These are phyloP conservation scores for Acer campestre DNA, from an alignment of 345 rosid species.

Conservation along the genomic window DNA sequence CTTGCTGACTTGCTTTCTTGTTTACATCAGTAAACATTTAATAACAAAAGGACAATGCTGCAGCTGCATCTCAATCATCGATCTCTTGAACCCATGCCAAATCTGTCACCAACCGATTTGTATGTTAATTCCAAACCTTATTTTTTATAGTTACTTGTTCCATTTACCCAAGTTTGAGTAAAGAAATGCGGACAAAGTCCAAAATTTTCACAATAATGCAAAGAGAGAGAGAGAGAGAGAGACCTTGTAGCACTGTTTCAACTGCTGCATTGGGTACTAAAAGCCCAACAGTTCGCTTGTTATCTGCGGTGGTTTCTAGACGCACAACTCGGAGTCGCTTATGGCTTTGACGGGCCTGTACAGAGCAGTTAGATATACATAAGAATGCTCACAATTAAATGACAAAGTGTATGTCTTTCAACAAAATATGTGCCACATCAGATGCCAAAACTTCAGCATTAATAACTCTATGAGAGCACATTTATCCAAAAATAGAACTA, in stretches of 20 bases:
- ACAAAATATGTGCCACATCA: not conserved
- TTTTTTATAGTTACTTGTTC: not conserved
- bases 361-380: not conserved
- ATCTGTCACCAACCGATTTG: constrained; percentile 48
- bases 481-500: not conserved
- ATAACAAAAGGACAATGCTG: not conserved
- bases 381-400: not conserved
- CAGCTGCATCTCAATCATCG: constrained; percentile 53
- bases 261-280: constrained; percentile 92
- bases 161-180: not conserved
- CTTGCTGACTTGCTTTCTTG: not conserved
- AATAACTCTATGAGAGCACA: too few species aligned
- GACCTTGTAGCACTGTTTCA: constrained; percentile 90
- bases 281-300: constrained; percentile 82
- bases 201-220: too few species aligned
- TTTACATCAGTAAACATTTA: not conserved
- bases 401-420: not conserved
- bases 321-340: constrained; percentile 89
- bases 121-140: not conserved
- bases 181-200: too few species aligned
- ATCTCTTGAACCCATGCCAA: constrained; percentile 95
- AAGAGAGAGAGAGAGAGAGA: constrained; percentile 6
- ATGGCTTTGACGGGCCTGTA: constrained; percentile 86
- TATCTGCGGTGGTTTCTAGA: constrained; percentile 80
- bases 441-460: too few species aligned